These are phyloP conservation scores for Juglanconis oblonga DNA, from an alignment of 2,329 filamentous ascomycete species.

Conservation along the genomic window DNA sequence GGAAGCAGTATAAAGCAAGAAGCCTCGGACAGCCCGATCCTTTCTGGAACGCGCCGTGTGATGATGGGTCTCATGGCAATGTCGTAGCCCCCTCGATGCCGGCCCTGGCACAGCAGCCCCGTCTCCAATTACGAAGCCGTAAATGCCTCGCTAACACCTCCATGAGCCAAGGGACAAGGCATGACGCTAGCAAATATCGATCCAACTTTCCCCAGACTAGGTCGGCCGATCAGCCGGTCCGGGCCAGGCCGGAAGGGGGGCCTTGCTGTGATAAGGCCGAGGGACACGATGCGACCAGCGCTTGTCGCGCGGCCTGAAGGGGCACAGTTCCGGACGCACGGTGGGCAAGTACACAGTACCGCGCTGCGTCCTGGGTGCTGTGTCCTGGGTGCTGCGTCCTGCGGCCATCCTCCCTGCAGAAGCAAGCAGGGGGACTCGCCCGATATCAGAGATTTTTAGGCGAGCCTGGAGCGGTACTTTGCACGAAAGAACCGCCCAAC, in stretches of 20 bases:
- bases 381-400: not conserved
- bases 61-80: not conserved
- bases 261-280: not conserved
- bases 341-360: slow-evolving; percentile 2
- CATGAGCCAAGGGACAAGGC: not conserved
- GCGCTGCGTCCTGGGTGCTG: not conserved
- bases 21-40: too few species aligned
- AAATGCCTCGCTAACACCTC: not conserved
- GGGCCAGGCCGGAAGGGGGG: not conserved
- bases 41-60: not conserved
- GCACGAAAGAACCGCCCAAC: not conserved
- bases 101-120: not conserved
- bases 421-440: not conserved
- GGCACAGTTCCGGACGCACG: not conserved
- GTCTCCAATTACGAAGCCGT: not conserved
- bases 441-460: not conserved
- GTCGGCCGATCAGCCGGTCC: slow-evolving; percentile 6
- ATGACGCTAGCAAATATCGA: not conserved
- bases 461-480: not conserved
- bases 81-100: too few species aligned
- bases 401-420: too few species aligned
- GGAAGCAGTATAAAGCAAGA: too few species aligned
- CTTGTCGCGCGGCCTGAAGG: not conserved
- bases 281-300: not conserved
- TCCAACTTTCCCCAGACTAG: not conserved